Conservation (phyloP, 2,329 filamentous ascomycete species). For the Pseudohalonectria lignicola region DNA sequence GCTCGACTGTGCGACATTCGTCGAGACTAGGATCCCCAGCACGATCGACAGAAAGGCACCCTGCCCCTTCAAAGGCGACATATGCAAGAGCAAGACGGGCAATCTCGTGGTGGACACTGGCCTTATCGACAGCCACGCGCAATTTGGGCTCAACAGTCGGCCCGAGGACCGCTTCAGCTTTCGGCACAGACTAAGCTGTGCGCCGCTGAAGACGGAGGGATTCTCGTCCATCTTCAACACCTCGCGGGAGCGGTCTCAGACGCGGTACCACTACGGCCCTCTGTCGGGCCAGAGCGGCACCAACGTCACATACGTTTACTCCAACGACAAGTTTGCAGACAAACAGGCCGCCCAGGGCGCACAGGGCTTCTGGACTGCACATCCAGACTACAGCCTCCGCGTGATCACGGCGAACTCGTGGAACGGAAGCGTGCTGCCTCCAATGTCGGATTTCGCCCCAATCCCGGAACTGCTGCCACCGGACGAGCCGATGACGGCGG, state of each 20-base stretch:
- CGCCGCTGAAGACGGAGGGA: neutral
- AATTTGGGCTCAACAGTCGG: neutral
- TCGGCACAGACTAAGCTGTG: neutral
- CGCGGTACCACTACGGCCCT: neutral
- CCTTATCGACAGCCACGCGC: neutral
- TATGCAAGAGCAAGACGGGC: constrained; percentile 4
- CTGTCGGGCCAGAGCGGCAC: neutral
- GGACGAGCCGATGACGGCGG: constrained; percentile 3
- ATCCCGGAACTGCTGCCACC: neutral
- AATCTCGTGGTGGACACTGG: constrained; percentile 6
- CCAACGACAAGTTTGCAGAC: neutral
- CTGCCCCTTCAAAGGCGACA: constrained; percentile 9
- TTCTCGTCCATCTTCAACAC: neutral
- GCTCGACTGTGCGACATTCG: constrained; percentile 1
- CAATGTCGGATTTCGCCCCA: neutral
- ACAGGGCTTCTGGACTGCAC: neutral
- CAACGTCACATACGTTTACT: neutral
- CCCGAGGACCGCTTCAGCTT: neutral
- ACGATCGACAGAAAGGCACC: constrained; percentile 1
- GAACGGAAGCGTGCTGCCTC: neutral
- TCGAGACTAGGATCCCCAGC: constrained; percentile 3
- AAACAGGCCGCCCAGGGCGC: too few species aligned
- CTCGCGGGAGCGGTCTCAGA: neutral
- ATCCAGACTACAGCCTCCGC: neutral
- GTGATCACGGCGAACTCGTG: neutral